A percentile compares a stretch with the other conserved stretches of the same genome.
These are phyloP conservation scores for Acacia melanoxylon DNA, from an alignment of 306 rosid species.

Conservation along the genomic window DNA sequence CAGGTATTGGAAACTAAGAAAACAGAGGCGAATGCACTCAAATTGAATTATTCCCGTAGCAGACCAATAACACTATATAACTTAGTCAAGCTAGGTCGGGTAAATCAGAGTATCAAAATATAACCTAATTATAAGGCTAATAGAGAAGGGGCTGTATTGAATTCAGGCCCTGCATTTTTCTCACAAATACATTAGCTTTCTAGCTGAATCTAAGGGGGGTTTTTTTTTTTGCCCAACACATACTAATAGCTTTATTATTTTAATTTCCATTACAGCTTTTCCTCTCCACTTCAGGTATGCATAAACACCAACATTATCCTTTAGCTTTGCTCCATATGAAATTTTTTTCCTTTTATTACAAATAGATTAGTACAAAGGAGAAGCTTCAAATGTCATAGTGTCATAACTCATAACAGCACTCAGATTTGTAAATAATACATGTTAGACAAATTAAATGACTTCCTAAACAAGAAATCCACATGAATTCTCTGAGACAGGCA, in stretches of 20 bases:
- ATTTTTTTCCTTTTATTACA: neutral
- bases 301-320: constrained; percentile 3
- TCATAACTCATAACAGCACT: constrained; percentile 1
- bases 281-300: neutral
- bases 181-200: neutral
- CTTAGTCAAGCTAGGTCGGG: neutral
- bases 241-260: neutral
- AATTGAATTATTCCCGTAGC: neutral
- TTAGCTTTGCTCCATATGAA: neutral
- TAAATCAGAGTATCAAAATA: no score
- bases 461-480: constrained; percentile 25
- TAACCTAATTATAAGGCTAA: neutral
- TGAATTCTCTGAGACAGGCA: constrained; percentile 7
- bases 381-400: constrained; percentile 21
- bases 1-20: neutral
- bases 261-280: neutral
- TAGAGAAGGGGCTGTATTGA: neutral
- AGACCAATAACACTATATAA: neutral
- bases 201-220: neutral
- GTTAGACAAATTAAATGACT: constrained; percentile 2
- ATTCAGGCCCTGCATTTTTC: neutral
- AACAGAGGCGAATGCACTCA: neutral
- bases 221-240: neutral
- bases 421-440: neutral
- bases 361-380: constrained; percentile 5